Conservation (phyloP, 768 basidiomycete genomes). For the Solioccasus polychromus region DNA sequence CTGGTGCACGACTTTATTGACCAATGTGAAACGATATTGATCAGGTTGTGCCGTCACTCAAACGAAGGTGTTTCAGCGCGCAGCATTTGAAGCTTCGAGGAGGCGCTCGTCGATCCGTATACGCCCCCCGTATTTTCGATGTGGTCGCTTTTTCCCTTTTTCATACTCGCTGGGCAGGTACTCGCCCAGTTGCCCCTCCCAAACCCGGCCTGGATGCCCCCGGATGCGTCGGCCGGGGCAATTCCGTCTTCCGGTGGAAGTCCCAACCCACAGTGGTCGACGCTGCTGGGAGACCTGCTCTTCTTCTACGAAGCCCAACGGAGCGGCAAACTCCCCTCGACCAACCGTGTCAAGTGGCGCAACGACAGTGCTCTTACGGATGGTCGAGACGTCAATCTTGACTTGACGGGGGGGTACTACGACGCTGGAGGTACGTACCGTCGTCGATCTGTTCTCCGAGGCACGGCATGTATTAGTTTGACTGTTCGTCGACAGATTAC, state of each 20-base stretch:
- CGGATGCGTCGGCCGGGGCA: conserved; percentile 55
- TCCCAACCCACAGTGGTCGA: conserved; percentile 80
- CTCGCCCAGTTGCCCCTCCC: conserved; percentile 63
- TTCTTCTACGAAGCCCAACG: conserved; percentile 94
- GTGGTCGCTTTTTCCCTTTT: conserved; percentile 15
- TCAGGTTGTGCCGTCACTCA: too few relatives aligned
- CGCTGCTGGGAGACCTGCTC: conserved; percentile 72
- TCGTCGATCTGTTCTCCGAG: conserved; percentile 5
- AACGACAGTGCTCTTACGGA: conserved; percentile 79
- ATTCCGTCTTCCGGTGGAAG: conserved; percentile 37
- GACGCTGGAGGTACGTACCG: conserved; percentile 75
- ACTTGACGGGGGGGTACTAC: conserved; percentile 86
- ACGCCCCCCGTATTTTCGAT: too few relatives aligned
- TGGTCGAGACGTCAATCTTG: conserved; percentile 68
- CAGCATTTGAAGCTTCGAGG: too few relatives aligned
- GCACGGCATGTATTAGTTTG: too few relatives aligned
- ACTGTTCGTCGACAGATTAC: too few relatives aligned
- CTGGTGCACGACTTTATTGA: too few relatives aligned
- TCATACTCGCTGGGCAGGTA: conserved; percentile 26
- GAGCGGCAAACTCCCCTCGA: conserved; percentile 67
- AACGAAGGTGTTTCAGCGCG: too few relatives aligned
- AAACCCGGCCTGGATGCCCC: conserved; percentile 63
- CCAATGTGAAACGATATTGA: too few relatives aligned
- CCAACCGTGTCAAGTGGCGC: conserved; percentile 81
- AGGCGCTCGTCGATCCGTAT: too few relatives aligned